phyloP scores from a whole-genome alignment of 2,329 filamentous ascomycete genomes.

The Trichoderma sp. region DNA sequence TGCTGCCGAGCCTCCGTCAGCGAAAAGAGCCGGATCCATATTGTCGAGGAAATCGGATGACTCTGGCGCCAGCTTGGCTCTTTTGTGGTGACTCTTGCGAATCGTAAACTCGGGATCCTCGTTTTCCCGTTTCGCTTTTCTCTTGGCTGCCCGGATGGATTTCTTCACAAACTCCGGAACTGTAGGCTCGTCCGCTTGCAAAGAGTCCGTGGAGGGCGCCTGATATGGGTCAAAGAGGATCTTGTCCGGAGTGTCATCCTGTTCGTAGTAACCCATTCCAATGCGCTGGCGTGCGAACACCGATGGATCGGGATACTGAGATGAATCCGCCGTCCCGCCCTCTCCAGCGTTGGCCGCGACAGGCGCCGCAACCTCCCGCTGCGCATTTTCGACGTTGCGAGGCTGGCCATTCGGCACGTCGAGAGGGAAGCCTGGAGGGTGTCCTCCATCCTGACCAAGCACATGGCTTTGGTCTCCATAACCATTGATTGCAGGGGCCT shows the following conservation, averaged over 20 bases:
- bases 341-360: conserved; percentile 32
- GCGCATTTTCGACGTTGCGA: conserved; percentile 25
- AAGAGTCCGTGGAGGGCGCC: conserved; percentile 50
- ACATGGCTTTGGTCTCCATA: conserved; percentile 42
- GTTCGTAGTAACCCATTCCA: conserved; percentile 64
- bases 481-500: conserved; percentile 30
- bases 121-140: conserved; percentile 55
- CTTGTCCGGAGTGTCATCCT: conserved; percentile 58
- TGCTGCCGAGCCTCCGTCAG: conserved; percentile 27
- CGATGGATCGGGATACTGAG: conserved; percentile 55
- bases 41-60: conserved; percentile 42
- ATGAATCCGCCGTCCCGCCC: conserved; percentile 37
- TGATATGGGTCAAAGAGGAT: conserved; percentile 64
- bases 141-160: conserved; percentile 55
- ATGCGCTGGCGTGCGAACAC: conserved; percentile 52
- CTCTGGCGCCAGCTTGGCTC: conserved; percentile 36
- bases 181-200: conserved; percentile 49
- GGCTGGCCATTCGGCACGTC: conserved; percentile 27
- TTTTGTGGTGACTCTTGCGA: conserved; percentile 50
- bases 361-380: conserved; percentile 14
- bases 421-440: conserved; percentile 14
- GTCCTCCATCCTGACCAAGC: conserved; percentile 32
- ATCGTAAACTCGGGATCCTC: conserved; percentile 58
- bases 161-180: conserved; percentile 59
- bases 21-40: conserved; percentile 58